Conservation (phyloP, 129 eudicot species). For the Dittrichia graveolens region DNA sequence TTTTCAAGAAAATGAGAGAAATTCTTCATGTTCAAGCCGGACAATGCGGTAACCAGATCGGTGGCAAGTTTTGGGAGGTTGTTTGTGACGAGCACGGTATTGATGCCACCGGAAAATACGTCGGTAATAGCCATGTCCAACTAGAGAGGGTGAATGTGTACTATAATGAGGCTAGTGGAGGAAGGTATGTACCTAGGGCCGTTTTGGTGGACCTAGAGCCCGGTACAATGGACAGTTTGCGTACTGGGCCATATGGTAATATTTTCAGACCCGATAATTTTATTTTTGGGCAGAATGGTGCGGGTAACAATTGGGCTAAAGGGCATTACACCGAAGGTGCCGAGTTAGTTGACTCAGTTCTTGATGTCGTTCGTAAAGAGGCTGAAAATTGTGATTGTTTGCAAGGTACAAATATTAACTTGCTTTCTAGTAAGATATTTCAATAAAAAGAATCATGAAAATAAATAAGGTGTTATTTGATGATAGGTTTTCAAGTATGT, state of each 20-base stretch:
- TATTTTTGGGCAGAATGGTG: conserved; percentile 78
- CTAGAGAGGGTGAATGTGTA: conserved; percentile 81
- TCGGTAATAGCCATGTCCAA: conserved; percentile 49
- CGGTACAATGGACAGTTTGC: conserved; percentile 73
- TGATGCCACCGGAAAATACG: conserved; percentile 57
- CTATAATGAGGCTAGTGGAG: conserved; percentile 80
- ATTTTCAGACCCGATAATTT: conserved; percentile 82
- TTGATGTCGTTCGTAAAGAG: conserved; percentile 85
- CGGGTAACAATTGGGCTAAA: conserved; percentile 84
- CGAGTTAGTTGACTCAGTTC: conserved; percentile 72
- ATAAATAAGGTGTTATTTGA: not conserved
- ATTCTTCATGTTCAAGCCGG: conserved; percentile 87
- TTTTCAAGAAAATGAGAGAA: conserved; percentile 61
- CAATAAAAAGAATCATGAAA: not conserved
- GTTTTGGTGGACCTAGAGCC: conserved; percentile 88
- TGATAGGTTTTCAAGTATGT: conserved; percentile 74
- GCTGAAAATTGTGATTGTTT: conserved; percentile 84
- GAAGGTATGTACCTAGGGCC: conserved; percentile 77
- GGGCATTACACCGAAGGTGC: conserved; percentile 95
- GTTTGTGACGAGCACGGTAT: conserved; percentile 82
- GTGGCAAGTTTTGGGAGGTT: conserved; percentile 89
- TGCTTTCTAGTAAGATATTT: not conserved
- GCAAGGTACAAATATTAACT: conserved; percentile 51
- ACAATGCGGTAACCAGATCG: conserved; percentile 91
- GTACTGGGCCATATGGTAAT: conserved; percentile 75